Percentiles rank a stretch among this genome's conserved stretches.
These are phyloP conservation scores for Arthroderma sp. DNA, from an alignment of 2,329 filamentous ascomycete genomes.

Conservation along the genomic window DNA sequence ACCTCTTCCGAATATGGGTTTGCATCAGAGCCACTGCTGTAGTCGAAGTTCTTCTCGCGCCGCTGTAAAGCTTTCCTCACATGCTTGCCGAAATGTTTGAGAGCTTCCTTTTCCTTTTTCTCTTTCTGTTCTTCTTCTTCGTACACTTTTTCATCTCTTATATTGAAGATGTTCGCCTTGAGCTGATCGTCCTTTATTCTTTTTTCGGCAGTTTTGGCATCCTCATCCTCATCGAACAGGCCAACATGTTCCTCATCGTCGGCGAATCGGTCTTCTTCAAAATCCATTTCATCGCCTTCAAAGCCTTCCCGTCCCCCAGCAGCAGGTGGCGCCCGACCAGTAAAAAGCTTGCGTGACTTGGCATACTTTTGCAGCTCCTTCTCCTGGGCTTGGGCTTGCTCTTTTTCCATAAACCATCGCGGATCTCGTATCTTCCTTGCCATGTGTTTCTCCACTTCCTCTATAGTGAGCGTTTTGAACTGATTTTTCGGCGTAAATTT, in stretches of 20 bases:
- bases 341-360: slow-evolving; percentile 33
- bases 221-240: slow-evolving; percentile 74
- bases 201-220: slow-evolving; percentile 57
- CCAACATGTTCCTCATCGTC: slow-evolving; percentile 73
- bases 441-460: slow-evolving; percentile 76
- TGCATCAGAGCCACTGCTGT: slow-evolving; percentile 55
- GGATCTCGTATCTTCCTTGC: slow-evolving; percentile 62
- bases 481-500: slow-evolving; percentile 42
- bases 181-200: slow-evolving; percentile 68
- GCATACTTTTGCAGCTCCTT: slow-evolving; percentile 46
- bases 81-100: slow-evolving; percentile 60
- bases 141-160: slow-evolving; percentile 55
- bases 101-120: slow-evolving; percentile 49
- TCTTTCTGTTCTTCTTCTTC: slow-evolving; percentile 56
- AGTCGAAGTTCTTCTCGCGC: slow-evolving; percentile 75
- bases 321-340: slow-evolving; percentile 31
- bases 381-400: slow-evolving; percentile 39
- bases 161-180: slow-evolving; percentile 75
- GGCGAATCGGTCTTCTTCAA: slow-evolving; percentile 63
- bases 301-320: slow-evolving; percentile 36
- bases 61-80: slow-evolving; percentile 71
- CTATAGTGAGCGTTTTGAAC: slow-evolving; percentile 64
- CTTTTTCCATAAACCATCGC: slow-evolving; percentile 62
- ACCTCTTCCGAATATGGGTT: slow-evolving; percentile 45
- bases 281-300: slow-evolving; percentile 54